These are phyloP conservation scores for Dovyalis caffra DNA, from an alignment of 345 rosid species.

Conservation along the genomic window DNA sequence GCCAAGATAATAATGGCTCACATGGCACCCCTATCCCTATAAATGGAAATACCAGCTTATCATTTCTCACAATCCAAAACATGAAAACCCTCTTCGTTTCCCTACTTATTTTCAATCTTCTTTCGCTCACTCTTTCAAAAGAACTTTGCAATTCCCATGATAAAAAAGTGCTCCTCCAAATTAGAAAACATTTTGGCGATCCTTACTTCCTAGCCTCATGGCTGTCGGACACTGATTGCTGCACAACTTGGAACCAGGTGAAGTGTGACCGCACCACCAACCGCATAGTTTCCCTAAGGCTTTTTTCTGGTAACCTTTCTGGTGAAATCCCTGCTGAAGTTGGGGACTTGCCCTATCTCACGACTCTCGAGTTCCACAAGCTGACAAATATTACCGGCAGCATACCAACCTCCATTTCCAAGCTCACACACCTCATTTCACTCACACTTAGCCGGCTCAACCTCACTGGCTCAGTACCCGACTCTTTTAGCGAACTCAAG, in stretches of 20 bases:
- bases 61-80: background rate
- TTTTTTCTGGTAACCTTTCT: conserved; percentile 50
- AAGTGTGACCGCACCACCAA: conserved; percentile 55
- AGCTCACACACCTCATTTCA: conserved; percentile 9
- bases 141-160: conserved; percentile 56
- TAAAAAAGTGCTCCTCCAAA: conserved; percentile 60
- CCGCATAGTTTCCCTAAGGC: conserved; percentile 55
- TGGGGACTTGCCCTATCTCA: conserved; percentile 61
- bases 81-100: conserved; percentile 20
- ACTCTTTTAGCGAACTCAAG: conserved; percentile 14
- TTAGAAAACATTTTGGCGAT: conserved; percentile 53
- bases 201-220: conserved; percentile 74
- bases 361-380: conserved; percentile 46
- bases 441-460: conserved; percentile 7
- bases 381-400: conserved; percentile 58
- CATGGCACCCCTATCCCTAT: background rate
- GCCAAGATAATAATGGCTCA: background rate
- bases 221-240: conserved; percentile 59
- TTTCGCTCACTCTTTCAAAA: conserved; percentile 34
- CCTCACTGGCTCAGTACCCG: conserved; percentile 27
- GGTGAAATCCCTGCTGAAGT: conserved; percentile 57
- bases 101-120: conserved; percentile 28
- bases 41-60: background rate
- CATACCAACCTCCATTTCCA: conserved; percentile 30
- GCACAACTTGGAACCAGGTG: conserved; percentile 60